Evolutionary conservation across 495 filamentous ascomycete species (phyloP).

Genomic region (Trichoderma asperelloides): DNA sequence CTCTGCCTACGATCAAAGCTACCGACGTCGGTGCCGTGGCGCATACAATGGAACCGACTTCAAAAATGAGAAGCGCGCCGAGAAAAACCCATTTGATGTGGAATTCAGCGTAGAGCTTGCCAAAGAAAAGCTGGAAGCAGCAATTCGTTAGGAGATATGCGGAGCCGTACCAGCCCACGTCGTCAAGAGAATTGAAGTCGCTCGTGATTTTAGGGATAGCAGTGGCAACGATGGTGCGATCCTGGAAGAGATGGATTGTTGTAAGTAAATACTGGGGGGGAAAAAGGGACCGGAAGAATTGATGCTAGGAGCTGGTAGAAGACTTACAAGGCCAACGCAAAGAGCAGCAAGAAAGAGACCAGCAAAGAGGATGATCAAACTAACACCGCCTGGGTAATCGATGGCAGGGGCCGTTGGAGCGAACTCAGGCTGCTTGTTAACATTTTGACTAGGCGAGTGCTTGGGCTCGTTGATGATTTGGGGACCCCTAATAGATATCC

Average conservation of each 20-base stretch:
- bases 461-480: background rate
- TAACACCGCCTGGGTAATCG: background rate
- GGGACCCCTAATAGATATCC: background rate
- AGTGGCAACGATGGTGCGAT: slow-evolving; percentile 27
- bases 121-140: slow-evolving; percentile 42
- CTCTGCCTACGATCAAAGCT: slow-evolving; percentile 46
- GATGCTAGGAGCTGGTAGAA: background rate
- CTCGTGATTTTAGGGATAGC: slow-evolving; percentile 39
- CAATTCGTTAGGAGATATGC: slow-evolving; percentile 44
- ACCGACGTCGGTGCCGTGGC: slow-evolving; percentile 36
- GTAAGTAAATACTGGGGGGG: background rate
- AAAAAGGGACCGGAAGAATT: background rate
- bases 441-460: background rate
- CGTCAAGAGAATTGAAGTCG: slow-evolving; percentile 36
- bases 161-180: slow-evolving; percentile 45
- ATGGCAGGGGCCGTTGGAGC: background rate
- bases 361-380: background rate
- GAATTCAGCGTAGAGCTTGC: slow-evolving; percentile 43
- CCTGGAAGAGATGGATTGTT: slow-evolving; percentile 12
- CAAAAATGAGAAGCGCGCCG: slow-evolving; percentile 29
- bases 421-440: background rate
- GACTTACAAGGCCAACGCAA: slow-evolving; percentile 7
- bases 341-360: background rate
- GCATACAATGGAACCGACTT: slow-evolving; percentile 43
- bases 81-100: slow-evolving; percentile 34